Conservation (phyloP, 2,329 filamentous ascomycete species). For the Metarhizium brunneum region DNA sequence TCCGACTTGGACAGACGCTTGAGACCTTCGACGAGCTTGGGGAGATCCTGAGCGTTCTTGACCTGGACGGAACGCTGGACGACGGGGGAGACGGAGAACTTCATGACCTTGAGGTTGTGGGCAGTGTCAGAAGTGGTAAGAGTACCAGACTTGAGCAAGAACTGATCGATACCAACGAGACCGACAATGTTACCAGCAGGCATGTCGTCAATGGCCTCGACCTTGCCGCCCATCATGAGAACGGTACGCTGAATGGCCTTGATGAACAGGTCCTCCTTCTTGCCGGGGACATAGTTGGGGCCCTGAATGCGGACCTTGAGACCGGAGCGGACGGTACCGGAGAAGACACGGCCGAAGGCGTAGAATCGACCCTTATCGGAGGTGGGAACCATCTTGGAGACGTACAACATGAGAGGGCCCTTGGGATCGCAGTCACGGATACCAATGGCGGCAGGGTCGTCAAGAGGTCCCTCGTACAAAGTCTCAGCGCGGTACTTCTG, state of each 20-base stretch:
- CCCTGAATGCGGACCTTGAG: conserved; percentile 99
- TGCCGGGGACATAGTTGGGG: conserved; percentile 94
- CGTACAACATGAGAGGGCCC: conserved; percentile 98
- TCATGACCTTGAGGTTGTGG: conserved; percentile 99
- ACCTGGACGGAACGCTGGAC: conserved; percentile 98
- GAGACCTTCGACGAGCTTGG: conserved; percentile 99
- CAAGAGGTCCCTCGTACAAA: conserved; percentile 92
- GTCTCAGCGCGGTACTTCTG: conserved; percentile 98
- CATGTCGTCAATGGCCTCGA: conserved; percentile 98
- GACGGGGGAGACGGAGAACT: conserved; percentile 99
- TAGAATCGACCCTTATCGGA: conserved; percentile 99
- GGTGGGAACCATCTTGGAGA: conserved; percentile 99
- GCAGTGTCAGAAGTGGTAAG: conserved; percentile 94
- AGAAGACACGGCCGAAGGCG: conserved; percentile 99
- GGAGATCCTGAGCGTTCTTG: conserved; percentile 99
- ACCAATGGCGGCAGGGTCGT: conserved; percentile 88
- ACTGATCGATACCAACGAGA: conserved; percentile 99
- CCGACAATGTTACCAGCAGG: conserved; percentile 99
- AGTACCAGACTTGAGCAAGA: conserved; percentile 99
- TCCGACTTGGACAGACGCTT: conserved; percentile 99
- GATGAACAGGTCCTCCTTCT: conserved; percentile 98
- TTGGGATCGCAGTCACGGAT: conserved; percentile 98
- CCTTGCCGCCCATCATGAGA: conserved; percentile 99
- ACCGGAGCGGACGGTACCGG: conserved; percentile 94
- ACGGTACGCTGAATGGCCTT: conserved; percentile 99